Base-by-base conservation (phyloP, 2,329 filamentous ascomycete genomes). In the Sporothrix protearum region DNA sequence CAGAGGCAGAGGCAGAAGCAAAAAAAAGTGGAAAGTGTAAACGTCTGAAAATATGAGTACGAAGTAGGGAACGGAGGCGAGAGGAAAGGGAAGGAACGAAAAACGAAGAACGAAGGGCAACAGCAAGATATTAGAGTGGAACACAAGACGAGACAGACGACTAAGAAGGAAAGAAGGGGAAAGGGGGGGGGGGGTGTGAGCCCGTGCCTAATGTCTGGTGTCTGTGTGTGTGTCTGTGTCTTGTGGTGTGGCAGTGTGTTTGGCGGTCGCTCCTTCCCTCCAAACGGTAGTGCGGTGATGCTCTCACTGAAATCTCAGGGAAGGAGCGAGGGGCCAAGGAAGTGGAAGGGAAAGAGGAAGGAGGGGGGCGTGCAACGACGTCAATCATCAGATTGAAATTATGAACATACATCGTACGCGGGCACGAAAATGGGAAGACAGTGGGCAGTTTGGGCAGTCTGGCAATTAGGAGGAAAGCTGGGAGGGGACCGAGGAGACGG, bases 341-440 rank as follows among this genome's bases (percentile, higher is more conserved):
- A n/a, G 57, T 19, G 55, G 63, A 67, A n/a, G 63, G 25, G 59
- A 39, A 45, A 45, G 30, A 36, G 59, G 59, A 63, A 64, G 59
- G 36, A 45, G 42, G 57, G 69, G 66, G 53, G 74, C 72, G 71
- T 63, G 71, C 68, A 75, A 73, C 74, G 74, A 76, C 77, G 77
- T 78, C 77, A 78, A 77, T 78, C 42, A 14, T 28, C 77, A 78
- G 77, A 73, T 61, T 76, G 77, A 75, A 77, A 76, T 68, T 55
- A 78, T 78, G 77, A 8, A 36, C 4, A 36, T 36, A 8, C n/a
- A 74, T 71, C 66, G 30, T 68, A 55, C 73, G 47, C 68, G 57
- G 45, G 42, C 42, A 47, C 42, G 42, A 47, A 16, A 28, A 28
- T 53, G 49, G 25, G 49, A 53, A 47, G 42, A 47, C 25, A 49